Percentiles rank a stretch among this genome's conserved stretches.
Conservation (phyloP, 495 filamentous ascomycete genomes). For the Immersiella caudata region DNA sequence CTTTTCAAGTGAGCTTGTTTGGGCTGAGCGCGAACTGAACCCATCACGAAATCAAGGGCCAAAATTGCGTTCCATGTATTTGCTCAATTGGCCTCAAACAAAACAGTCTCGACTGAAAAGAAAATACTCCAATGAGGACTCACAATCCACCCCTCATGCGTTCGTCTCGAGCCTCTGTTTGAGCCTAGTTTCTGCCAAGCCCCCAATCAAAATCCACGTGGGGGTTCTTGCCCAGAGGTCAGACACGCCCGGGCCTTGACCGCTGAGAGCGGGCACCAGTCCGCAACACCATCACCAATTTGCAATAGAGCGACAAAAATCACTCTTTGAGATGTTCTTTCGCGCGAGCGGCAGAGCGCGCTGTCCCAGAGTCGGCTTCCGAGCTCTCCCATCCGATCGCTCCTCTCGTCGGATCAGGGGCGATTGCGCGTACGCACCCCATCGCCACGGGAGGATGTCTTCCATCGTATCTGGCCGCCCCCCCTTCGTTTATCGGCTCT, state of each 20-base stretch:
- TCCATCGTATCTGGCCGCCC: background rate
- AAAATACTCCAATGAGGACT: background rate
- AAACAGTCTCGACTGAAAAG: background rate
- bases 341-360: too few relatives aligned
- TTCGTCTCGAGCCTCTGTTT: background rate
- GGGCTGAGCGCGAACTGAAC: too few relatives aligned
- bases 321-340: too few relatives aligned
- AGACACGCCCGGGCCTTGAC: background rate
- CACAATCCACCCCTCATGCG: background rate
- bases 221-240: background rate
- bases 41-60: too few relatives aligned
- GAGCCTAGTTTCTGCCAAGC: background rate
- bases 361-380: background rate
- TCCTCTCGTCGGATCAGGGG: background rate
- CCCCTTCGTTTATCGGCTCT: background rate
- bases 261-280: background rate
- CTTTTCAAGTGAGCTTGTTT: too few relatives aligned
- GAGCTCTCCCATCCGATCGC: background rate
- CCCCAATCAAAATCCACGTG: background rate
- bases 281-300: background rate
- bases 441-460: constrained; percentile 7
- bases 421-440: background rate
- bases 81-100: background rate
- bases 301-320: background rate
- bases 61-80: too few relatives aligned